These are phyloP conservation scores for Boletellus ananas DNA, from an alignment of 768 basidiomycete species.

Conservation along the genomic window DNA sequence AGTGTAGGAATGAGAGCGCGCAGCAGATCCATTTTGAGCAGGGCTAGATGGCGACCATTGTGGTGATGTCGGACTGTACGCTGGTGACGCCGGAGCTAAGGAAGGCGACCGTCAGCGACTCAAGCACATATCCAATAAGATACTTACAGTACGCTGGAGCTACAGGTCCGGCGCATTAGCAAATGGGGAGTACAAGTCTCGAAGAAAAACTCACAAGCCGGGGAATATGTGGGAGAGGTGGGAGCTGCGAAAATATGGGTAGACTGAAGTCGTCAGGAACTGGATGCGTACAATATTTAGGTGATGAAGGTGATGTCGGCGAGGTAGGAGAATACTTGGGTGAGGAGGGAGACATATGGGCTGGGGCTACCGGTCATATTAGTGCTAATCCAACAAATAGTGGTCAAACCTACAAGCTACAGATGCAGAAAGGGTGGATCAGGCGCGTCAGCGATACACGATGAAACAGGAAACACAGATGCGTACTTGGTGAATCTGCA, in stretches of 20 bases:
- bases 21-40: constrained; percentile 47
- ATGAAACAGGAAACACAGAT: constrained; percentile 6
- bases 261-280: neutral
- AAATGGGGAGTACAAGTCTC: neutral
- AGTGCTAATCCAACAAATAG: neutral
- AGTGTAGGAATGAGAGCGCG: constrained; percentile 41
- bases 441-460: constrained; percentile 22
- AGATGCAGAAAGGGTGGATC: neutral
- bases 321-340: constrained; percentile 94
- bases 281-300: constrained; percentile 75
- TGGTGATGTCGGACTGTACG: constrained; percentile 85
- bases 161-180: constrained; percentile 25
- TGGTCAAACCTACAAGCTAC: constrained; percentile 57
- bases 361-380: constrained; percentile 50
- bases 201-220: constrained; percentile 61
- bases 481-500: constrained; percentile 79
- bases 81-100: constrained; percentile 77
- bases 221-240: constrained; percentile 84
- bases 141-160: constrained; percentile 78
- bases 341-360: constrained; percentile 83
- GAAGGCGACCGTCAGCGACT: constrained; percentile 13
- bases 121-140: neutral
- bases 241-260: constrained; percentile 50
- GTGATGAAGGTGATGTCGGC: constrained; percentile 87
- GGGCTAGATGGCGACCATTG: constrained; percentile 80